phyloP scores from a whole-genome alignment of 2,329 filamentous ascomycete species.

The Paecilomyces fulvus region DNA sequence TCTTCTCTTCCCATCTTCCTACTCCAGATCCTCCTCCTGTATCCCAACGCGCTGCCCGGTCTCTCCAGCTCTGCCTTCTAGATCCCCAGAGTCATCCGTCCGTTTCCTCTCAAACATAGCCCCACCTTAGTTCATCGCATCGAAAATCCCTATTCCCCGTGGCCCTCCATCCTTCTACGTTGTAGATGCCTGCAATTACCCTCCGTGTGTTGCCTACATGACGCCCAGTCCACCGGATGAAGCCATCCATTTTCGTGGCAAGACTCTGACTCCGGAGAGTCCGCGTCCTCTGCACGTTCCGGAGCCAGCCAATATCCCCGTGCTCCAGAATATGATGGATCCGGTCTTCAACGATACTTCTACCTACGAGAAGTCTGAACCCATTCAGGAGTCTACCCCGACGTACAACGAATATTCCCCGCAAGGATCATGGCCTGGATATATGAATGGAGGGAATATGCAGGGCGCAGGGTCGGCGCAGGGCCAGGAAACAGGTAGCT shows the following conservation, averaged over 20 bases:
- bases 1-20: slow-evolving; percentile 1
- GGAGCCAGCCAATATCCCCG: slow-evolving; percentile 60
- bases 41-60: neutral
- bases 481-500: slow-evolving; percentile 24
- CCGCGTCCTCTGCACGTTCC: slow-evolving; percentile 62
- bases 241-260: slow-evolving; percentile 52
- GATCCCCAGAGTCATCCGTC: neutral
- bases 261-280: slow-evolving; percentile 60
- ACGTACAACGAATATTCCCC: slow-evolving; percentile 9
- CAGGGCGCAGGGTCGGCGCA: slow-evolving; percentile 6
- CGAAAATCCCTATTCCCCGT: slow-evolving; percentile 19
- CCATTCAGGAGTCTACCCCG: slow-evolving; percentile 12
- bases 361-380: slow-evolving; percentile 42
- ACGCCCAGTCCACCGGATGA: slow-evolving; percentile 43
- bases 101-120: slow-evolving; percentile 16
- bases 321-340: slow-evolving; percentile 65
- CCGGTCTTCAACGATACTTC: slow-evolving; percentile 61
- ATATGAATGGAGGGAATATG: neutral
- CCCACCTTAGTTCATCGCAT: slow-evolving; percentile 30
- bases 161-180: slow-evolving; percentile 7
- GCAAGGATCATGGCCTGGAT: slow-evolving; percentile 1
- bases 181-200: slow-evolving; percentile 34
- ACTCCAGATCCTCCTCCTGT: neutral
- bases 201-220: slow-evolving; percentile 40
- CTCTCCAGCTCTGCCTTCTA: neutral